Evolutionary conservation across 345 rosid species (phyloP), one percentile per base, ranked within the genome.

Genomic region (Pseudoturritis turrita): DNA sequence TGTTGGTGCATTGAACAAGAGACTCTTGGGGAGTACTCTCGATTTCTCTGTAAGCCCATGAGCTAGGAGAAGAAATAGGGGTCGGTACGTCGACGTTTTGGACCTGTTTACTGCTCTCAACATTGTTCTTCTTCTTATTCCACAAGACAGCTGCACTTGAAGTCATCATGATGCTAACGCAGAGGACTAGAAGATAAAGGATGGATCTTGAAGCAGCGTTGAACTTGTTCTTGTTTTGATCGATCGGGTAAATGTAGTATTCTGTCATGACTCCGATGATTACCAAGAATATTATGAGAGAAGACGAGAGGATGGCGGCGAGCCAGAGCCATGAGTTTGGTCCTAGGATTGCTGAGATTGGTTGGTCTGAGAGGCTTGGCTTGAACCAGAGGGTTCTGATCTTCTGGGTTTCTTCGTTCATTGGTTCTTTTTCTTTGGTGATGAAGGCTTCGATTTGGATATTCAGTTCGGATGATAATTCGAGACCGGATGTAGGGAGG

Each of bases 311-410:
- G 62, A 94, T 80, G 3, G 80, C 81, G 2, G 77, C 91, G 1
- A 91, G 95, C 80, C 89, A 87, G 53, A 89, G 83, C 96, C 96
- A 90, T 73, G 82, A 71, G 36, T 75, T 85, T 71, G 89, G 83
- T 54, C 96, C 97, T 55, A 94, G 71, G 55, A 78, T 71, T 41
- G 87, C 65, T 13, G 90, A 80, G 57, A 89, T 41, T 4, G 88
- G 89, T 35, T 63, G 73, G 58, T 86, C 92, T 39, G 60, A 70
- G 57, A 50, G 65, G 22, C 51, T 53, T 29, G 92, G 83, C 57
- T 83, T 88, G 84, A 90, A 85, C 82, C 85, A 82, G 50, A 83
- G 8, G 10, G 84, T 80, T 25, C 44, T 74, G 15, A 75, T 74
- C 49, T 68, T 68, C 21, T 60, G 67, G 2, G 58, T 61, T 41